Base-by-base conservation (phyloP, 768 basidiomycete species). In the Lactifluus rugatus region DNA sequence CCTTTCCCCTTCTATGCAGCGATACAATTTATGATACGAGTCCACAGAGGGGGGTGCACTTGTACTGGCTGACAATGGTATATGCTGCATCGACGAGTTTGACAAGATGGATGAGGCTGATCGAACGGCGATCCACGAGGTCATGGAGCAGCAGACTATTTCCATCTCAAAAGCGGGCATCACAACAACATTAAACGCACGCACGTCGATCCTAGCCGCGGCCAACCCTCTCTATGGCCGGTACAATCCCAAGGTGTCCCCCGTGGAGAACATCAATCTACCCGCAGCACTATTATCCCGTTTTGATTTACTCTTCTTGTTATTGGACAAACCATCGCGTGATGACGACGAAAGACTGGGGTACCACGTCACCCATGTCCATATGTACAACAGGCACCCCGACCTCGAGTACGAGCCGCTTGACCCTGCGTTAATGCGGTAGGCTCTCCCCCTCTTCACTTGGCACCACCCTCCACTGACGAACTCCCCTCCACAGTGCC, bases 71-170 rank as follows among this genome's bases (percentile, higher is more conserved):
- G 96, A 99, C 71, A 99, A 99, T 64, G 96, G 96, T 28, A 99
- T 99, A 67, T 97, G 94, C 75, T 98, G 95, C 71, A 99, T 99
- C 62, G 96, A 99, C 65, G 96, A 99, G 70, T 99, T 99, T 68
- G 96, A 99, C 76, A 98, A 99, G 71, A 99, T 99, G 96, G 96
- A 98, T 64, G 96, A 99, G 73, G 71, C 91, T 0, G 96, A 98
- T 70, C 79, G 96, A 64, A 98, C 96, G 2, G 92, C 96, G 14
- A 98, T 99, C 61, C 96, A 99, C 74, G 96, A 99, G 79, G 96
- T 99, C 60, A 99, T 99, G 96, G 95, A 98, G 73, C 96, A 98
- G 71, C 96, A 99, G 74, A 99, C 96, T 0, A 97, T 99, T 56
- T 98, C 95, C 2, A 99, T 99, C 62, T 96, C 96, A 44, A 99